Evolutionary conservation across 2,329 filamentous ascomycete species (phyloP).

Genomic region (Ustulina deusta): DNA sequence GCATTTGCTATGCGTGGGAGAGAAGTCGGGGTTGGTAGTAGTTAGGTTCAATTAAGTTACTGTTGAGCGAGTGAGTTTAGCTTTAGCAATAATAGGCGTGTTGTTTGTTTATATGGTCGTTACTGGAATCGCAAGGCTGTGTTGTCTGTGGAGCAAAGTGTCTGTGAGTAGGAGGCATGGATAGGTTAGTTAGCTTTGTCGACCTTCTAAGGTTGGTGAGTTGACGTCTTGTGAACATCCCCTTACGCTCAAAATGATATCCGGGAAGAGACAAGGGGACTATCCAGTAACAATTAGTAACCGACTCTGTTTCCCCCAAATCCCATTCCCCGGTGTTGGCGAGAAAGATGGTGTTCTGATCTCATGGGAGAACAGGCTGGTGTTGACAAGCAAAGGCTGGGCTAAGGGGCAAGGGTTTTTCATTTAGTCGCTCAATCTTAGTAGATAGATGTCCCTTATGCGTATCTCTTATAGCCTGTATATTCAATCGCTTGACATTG

Average conservation of each 20-base stretch:
- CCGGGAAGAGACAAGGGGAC: not conserved
- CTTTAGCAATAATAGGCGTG: not conserved
- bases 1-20: not conserved
- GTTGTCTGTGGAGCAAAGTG: not conserved
- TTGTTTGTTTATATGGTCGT: not conserved
- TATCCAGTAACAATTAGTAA: no score
- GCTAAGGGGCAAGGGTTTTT: no score
- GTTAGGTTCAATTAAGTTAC: not conserved
- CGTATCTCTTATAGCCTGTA: not conserved
- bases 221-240: not conserved
- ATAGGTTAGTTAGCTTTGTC: not conserved
- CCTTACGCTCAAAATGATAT: not conserved
- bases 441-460: not conserved
- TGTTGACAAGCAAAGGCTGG: not conserved
- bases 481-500: not conserved
- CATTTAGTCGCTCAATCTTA: not conserved
- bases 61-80: not conserved
- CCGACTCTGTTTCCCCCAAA: not conserved
- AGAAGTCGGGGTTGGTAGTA: not conserved
- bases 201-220: not conserved
- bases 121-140: not conserved
- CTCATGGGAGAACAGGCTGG: not conserved
- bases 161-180: not conserved
- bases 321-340: not conserved
- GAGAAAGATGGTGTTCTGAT: not conserved